Percentiles rank a stretch among this genome's conserved stretches.
phyloP scores from a whole-genome alignment of 2,329 filamentous ascomycete genomes.

The Exophiala bonariae region DNA sequence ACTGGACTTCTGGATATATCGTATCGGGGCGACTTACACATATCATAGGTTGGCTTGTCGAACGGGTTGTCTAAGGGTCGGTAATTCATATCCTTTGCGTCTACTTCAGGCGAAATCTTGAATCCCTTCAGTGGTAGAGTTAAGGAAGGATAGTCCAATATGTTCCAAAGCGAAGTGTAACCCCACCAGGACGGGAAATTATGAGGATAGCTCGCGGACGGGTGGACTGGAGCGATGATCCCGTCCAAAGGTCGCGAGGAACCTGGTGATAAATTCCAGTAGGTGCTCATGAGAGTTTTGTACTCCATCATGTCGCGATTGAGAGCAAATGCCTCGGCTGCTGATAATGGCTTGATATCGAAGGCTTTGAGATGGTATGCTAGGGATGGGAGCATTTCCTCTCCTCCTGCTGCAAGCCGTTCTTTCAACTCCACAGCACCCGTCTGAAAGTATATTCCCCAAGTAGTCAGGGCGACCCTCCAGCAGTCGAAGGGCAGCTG shows the following conservation, averaged over 20 bases:
- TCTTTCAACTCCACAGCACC: too few relatives aligned
- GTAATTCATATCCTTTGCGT: slow-evolving; percentile 29
- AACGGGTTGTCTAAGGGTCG: slow-evolving; percentile 22
- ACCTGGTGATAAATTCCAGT: too few relatives aligned
- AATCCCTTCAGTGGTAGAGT: slow-evolving; percentile 52
- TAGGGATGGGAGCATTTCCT: too few relatives aligned
- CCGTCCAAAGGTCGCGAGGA: slow-evolving; percentile 21
- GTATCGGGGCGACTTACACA: slow-evolving; percentile 31
- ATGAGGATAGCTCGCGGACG: slow-evolving; percentile 41
- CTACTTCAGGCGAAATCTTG: slow-evolving; percentile 41
- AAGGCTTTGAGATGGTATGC: too few relatives aligned
- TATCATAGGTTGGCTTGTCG: slow-evolving; percentile 47
- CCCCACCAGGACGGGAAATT: slow-evolving; percentile 59
- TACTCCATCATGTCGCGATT: too few relatives aligned
- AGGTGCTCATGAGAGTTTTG: slow-evolving; percentile 48
- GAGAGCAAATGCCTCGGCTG: too few relatives aligned
- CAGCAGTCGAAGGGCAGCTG: too few relatives aligned
- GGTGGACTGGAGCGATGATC: slow-evolving; percentile 3
- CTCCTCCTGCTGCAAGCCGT: too few relatives aligned
- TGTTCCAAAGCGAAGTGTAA: slow-evolving; percentile 67
- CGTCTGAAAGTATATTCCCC: too few relatives aligned
- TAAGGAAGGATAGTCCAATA: slow-evolving; percentile 64
- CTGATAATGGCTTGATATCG: too few relatives aligned
- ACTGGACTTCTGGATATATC: too few relatives aligned
- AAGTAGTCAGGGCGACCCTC: too few relatives aligned